Base-by-base conservation (phyloP, 495 filamentous ascomycete species). In the Daldinia decipiens region DNA sequence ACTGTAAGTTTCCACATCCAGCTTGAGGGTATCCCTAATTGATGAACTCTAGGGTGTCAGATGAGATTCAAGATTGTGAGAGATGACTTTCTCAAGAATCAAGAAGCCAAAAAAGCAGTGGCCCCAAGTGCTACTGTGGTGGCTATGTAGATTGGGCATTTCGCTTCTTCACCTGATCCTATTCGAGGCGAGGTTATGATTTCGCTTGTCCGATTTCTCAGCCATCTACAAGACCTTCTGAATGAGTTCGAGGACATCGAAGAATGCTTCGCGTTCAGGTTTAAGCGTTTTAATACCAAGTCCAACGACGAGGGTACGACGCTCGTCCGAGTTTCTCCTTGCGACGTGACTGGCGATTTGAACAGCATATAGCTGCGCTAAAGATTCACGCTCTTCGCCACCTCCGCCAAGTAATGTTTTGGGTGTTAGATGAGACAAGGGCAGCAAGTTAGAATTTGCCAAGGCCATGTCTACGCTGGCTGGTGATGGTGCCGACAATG, bases 391-490 rank as follows among this genome's bases (percentile, higher is more conserved):
- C 54, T 92, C 90, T 63, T 91, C 83, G 17, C 88, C 88, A 31
- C 92, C 90, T 12, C 90, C 93, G n/a, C 95, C 95, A 4, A 99
- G 84, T 3, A 99, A 78, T 0, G 95, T 97, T 50, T 89, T 96
- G 2, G 95, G 91, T 5, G 93, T 97, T 36, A 99, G 82, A 72
- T 92, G 89, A 36, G 87, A 82, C 52, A 94, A 84, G 12, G 95
- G 95, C 29, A 97, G 87, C 19, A 81, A 72, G n/a, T 78, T 83
- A 40, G 86, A 80, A 36, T 80, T 82, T 19, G 86, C 83, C 17
- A 88, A 76, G 11, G 82, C 80, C 71, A 86, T 85, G 60, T 87
- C 84, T 21, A 89, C 82, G 15, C 82, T 79, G 19, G 82, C 86
- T 26, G 89, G 85, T 51, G 89, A 92, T 9, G 86, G 79, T 31